Percentiles rank a stretch among this genome's conserved stretches.
These are phyloP conservation scores for Rutstroemia sp. DNA, from an alignment of 2,329 filamentous ascomycete genomes.

Conservation along the genomic window DNA sequence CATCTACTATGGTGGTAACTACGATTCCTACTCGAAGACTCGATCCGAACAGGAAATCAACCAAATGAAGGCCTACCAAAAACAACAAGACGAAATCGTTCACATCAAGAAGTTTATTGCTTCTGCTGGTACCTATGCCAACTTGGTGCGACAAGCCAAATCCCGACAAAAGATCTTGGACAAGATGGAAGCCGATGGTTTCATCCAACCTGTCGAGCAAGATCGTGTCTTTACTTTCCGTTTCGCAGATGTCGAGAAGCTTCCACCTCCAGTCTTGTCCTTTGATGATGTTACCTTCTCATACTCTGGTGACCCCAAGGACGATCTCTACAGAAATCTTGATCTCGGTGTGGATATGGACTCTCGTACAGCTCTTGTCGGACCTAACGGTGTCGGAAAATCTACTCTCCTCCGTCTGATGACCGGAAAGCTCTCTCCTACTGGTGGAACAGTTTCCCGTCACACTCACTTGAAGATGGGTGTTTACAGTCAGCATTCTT, in stretches of 20 bases:
- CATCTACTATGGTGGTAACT: conserved; percentile 99
- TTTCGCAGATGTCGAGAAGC: conserved; percentile 97
- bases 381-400: conserved; percentile 98
- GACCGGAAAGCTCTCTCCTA: conserved; percentile 89
- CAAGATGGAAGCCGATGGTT: conserved; percentile 99
- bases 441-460: conserved; percentile 70
- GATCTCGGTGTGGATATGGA: conserved; percentile 99
- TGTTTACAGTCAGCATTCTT: conserved; percentile 96
- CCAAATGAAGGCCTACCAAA: conserved; percentile 97
- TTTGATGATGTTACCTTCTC: conserved; percentile 98
- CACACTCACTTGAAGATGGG: conserved; percentile 99
- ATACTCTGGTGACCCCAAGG: conserved; percentile 81
- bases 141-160: conserved; percentile 97
- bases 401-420: conserved; percentile 93
- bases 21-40: conserved; percentile 96
- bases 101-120: conserved; percentile 99
- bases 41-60: conserved; percentile 90
- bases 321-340: conserved; percentile 93
- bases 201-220: conserved; percentile 81
- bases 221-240: conserved; percentile 95
- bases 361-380: conserved; percentile 91
- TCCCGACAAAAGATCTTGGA: conserved; percentile 99
- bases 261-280: conserved; percentile 92
- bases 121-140: conserved; percentile 98
- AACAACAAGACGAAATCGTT: conserved; percentile 97